Conservation (phyloP, 495 filamentous ascomycete species). For the Aspergillus campestris region DNA sequence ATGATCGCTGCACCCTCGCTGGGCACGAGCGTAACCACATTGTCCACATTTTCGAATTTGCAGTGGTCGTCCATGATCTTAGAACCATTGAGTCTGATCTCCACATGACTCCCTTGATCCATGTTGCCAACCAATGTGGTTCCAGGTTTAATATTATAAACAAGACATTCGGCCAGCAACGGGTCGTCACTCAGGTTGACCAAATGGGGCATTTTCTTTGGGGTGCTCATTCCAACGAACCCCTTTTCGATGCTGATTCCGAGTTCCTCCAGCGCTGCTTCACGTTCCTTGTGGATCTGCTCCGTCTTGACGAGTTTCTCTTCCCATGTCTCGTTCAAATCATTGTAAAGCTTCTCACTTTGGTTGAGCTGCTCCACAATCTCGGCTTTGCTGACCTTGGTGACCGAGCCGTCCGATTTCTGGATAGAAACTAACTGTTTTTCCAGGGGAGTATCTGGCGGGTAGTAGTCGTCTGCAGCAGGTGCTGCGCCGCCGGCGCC, state of each 20-base stretch:
- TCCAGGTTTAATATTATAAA: slow-evolving; percentile 97
- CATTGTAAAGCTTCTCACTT: slow-evolving; percentile 90
- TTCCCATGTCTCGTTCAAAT: slow-evolving; percentile 99
- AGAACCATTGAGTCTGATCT: slow-evolving; percentile 89
- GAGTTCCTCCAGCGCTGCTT: slow-evolving; percentile 89
- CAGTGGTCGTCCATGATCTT: slow-evolving; percentile 91
- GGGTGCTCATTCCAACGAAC: slow-evolving; percentile 88
- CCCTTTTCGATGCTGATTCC: slow-evolving; percentile 99
- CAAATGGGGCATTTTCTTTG: slow-evolving; percentile 98
- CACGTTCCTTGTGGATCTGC: slow-evolving; percentile 93
- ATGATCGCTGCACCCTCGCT: slow-evolving; percentile 88
- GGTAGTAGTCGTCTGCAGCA: slow-evolving; percentile 67
- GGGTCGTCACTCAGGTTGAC: slow-evolving; percentile 98
- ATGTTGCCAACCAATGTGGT: slow-evolving; percentile 90
- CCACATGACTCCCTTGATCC: slow-evolving; percentile 65
- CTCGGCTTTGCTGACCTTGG: slow-evolving; percentile 96
- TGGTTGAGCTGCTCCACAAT: slow-evolving; percentile 94
- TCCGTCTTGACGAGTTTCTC: slow-evolving; percentile 93
- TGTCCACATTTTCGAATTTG: slow-evolving; percentile 85
- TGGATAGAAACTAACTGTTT: slow-evolving; percentile 95
- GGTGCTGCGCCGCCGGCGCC: slow-evolving; percentile 32
- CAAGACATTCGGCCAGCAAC: slow-evolving; percentile 87
- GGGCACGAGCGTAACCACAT: slow-evolving; percentile 81
- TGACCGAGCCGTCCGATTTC: slow-evolving; percentile 73
- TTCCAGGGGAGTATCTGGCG: slow-evolving; percentile 84